These are phyloP conservation scores for Takashimella koratensis DNA, from an alignment of 1,284 basidiomycete species.

Conservation along the genomic window DNA sequence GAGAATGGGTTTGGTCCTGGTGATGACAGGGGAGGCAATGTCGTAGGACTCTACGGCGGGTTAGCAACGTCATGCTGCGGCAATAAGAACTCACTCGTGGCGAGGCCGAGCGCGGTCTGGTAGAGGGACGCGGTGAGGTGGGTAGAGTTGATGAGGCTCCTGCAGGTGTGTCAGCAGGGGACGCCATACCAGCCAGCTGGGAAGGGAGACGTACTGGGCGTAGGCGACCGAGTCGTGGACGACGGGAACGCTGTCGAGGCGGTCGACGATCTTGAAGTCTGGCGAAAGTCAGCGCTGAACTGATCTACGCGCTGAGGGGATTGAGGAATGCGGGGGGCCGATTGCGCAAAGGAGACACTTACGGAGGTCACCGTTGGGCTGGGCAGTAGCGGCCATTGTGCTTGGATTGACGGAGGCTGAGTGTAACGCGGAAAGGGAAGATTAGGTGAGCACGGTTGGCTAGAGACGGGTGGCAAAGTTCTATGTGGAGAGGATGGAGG, in stretches of 20 bases:
- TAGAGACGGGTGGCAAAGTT: too few relatives aligned
- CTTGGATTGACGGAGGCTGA: background rate
- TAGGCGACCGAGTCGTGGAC: slow-evolving; percentile 47
- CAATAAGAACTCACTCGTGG: slow-evolving; percentile 33
- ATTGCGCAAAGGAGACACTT: slow-evolving; percentile 1
- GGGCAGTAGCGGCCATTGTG: slow-evolving; percentile 6
- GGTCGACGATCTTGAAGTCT: slow-evolving; percentile 48
- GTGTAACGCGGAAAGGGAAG: too few relatives aligned
- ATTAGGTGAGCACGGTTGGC: too few relatives aligned
- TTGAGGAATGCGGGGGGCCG: background rate
- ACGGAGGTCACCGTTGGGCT: slow-evolving; percentile 10
- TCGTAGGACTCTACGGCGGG: slow-evolving; percentile 36
- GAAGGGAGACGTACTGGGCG: slow-evolving; percentile 36
- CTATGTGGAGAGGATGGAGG: too few relatives aligned
- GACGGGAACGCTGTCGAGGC: slow-evolving; percentile 44
- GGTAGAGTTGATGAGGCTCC: slow-evolving; percentile 40
- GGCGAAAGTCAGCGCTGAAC: too few relatives aligned
- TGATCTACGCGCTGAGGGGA: background rate
- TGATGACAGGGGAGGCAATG: slow-evolving; percentile 43
- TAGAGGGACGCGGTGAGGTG: slow-evolving; percentile 41
- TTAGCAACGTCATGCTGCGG: slow-evolving; percentile 3
- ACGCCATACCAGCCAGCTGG: slow-evolving; percentile 1
- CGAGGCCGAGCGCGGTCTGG: slow-evolving; percentile 37
- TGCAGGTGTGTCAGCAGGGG: slow-evolving; percentile 8
- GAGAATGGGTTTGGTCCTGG: slow-evolving; percentile 43